Percentiles rank a stretch among this genome's conserved stretches.
phyloP scores from a whole-genome alignment of 257 asterid genomes.

The Lavandula angustifolia region DNA sequence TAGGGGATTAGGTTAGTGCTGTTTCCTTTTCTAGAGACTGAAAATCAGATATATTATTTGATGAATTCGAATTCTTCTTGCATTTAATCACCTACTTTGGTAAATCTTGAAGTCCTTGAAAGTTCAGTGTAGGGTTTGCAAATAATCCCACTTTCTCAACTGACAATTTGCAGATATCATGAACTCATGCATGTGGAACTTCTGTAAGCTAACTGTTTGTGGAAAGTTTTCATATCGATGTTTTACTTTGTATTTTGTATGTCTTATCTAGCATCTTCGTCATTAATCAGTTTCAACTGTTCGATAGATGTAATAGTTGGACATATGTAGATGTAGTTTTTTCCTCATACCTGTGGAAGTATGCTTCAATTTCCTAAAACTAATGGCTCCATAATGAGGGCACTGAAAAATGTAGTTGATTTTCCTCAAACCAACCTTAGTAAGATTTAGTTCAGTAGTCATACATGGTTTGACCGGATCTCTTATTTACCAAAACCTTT shows the following conservation, averaged over 20 bases:
- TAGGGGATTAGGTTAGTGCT: neutral
- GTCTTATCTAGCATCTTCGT: neutral
- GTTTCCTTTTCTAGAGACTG: neutral
- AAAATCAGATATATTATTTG: neutral
- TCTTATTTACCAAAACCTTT: neutral
- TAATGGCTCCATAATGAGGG: neutral
- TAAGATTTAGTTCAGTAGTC: constrained; percentile 1
- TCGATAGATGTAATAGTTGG: neutral
- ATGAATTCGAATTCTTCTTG: neutral
- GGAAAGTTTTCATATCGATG: no score
- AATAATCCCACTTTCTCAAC: neutral
- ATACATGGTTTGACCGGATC: neutral
- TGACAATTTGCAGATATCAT: neutral
- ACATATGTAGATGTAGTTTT: neutral
- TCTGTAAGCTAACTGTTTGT: no score
- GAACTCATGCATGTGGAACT: no score
- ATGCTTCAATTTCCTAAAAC: neutral
- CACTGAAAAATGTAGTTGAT: no score
- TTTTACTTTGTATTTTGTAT: neutral
- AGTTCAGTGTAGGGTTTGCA: neutral
- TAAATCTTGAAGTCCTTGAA: neutral
- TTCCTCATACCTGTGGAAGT: neutral
- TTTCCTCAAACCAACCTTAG: neutral
- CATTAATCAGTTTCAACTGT: neutral
- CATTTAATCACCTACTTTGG: neutral